These are phyloP conservation scores for Umbelopsis ramanniana DNA, from an alignment of 192 early-diverging fungal genomes.

Conservation along the genomic window DNA sequence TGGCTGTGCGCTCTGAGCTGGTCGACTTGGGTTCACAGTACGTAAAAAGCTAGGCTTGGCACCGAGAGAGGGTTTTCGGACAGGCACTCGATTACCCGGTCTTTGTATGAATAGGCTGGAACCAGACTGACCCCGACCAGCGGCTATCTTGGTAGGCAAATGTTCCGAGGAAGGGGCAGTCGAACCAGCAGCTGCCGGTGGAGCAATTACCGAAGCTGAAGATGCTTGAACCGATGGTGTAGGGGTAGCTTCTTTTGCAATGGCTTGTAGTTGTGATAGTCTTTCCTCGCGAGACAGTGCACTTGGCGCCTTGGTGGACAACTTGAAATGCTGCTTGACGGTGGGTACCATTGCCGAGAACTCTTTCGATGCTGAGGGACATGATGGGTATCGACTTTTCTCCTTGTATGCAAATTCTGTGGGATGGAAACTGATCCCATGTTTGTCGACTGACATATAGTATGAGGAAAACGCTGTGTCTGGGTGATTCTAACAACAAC, in stretches of 20 bases:
- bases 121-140: slow-evolving; percentile 7
- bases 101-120: slow-evolving; percentile 17
- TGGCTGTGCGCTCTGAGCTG: neutral
- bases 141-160: neutral
- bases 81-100: slow-evolving; percentile 10
- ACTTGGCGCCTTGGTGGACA: neutral
- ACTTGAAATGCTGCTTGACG: slow-evolving; percentile 14
- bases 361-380: slow-evolving; percentile 4
- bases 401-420: slow-evolving; percentile 16
- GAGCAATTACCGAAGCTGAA: neutral
- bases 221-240: neutral
- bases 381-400: neutral
- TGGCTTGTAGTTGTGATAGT: slow-evolving; percentile 2
- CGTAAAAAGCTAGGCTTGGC: slow-evolving; percentile 17
- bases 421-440: slow-evolving; percentile 8
- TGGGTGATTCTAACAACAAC: too few relatives aligned
- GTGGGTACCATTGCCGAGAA: neutral
- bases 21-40: neutral
- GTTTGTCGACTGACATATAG: neutral
- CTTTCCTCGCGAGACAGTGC: slow-evolving; percentile 1
- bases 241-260: neutral
- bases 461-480: too few relatives aligned
- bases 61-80: neutral
- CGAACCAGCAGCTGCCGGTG: slow-evolving; percentile 9
- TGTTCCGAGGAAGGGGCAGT: neutral